Conservation (phyloP, 2,329 filamentous ascomycete genomes). For the Pseudocercospora fijiensis region DNA sequence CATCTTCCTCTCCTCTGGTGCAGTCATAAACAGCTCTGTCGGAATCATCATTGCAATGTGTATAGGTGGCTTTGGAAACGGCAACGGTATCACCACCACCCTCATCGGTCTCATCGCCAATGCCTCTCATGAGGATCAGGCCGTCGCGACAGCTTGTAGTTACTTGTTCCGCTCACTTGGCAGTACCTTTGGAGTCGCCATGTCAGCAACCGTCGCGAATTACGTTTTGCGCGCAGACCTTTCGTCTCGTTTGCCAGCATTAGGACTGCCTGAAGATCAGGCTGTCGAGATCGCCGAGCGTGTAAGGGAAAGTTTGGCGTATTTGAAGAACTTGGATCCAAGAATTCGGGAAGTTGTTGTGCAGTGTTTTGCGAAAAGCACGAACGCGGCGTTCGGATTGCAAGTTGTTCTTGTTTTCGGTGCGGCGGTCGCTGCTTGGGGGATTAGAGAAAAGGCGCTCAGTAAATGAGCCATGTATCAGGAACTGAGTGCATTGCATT, state of each 20-base stretch:
- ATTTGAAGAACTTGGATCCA: slow-evolving; percentile 64
- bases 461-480: slow-evolving; percentile 18
- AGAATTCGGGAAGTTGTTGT: slow-evolving; percentile 60
- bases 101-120: slow-evolving; percentile 72
- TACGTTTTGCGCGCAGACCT: slow-evolving; percentile 62
- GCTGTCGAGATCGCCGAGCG: slow-evolving; percentile 65
- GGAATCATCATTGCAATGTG: slow-evolving; percentile 60
- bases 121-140: slow-evolving; percentile 64
- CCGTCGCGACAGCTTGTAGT: slow-evolving; percentile 73
- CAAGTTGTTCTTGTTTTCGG: slow-evolving; percentile 53
- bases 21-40: slow-evolving; percentile 49
- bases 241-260: slow-evolving; percentile 47
- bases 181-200: slow-evolving; percentile 64
- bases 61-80: slow-evolving; percentile 55
- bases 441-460: slow-evolving; percentile 45
- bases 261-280: slow-evolving; percentile 53
- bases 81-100: slow-evolving; percentile 66
- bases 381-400: slow-evolving; percentile 53
- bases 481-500: background rate
- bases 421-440: slow-evolving; percentile 48
- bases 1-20: slow-evolving; percentile 59
- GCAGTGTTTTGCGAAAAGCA: slow-evolving; percentile 63
- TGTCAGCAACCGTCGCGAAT: slow-evolving; percentile 70
- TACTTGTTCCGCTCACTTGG: slow-evolving; percentile 78
- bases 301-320: slow-evolving; percentile 69